Conservation (phyloP, 371 early-diverging fungal genomes). For the Coemansia sp. region DNA sequence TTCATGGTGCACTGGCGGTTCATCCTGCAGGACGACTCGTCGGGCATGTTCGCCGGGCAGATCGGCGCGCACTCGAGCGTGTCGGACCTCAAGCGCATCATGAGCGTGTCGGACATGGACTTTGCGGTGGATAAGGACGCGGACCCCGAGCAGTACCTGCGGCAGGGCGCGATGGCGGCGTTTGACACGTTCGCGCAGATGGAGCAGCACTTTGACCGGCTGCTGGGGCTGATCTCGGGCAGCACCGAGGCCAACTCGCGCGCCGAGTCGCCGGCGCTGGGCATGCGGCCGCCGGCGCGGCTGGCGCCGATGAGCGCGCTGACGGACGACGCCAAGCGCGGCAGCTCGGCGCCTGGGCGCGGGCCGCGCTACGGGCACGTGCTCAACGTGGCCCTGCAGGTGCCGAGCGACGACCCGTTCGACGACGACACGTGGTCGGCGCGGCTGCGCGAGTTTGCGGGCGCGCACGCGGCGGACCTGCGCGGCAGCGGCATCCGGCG, state of each 20-base stretch:
- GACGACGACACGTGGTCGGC: slow-evolving; percentile 66
- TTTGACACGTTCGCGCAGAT: slow-evolving; percentile 56
- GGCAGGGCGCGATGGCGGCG: slow-evolving; percentile 63
- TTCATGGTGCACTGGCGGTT: slow-evolving; percentile 81
- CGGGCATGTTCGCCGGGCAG: slow-evolving; percentile 47
- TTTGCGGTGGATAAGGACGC: slow-evolving; percentile 48
- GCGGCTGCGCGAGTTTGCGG: slow-evolving; percentile 61
- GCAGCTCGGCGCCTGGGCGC: slow-evolving; percentile 25
- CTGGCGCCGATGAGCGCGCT: slow-evolving; percentile 48
- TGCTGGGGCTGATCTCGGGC: slow-evolving; percentile 46
- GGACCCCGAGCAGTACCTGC: slow-evolving; percentile 52
- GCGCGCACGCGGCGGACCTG: slow-evolving; percentile 59
- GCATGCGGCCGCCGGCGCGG: slow-evolving; percentile 23
- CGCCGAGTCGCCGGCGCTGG: slow-evolving; percentile 45
- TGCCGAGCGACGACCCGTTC: slow-evolving; percentile 56
- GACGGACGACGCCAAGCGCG: slow-evolving; percentile 11
- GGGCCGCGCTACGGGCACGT: slow-evolving; percentile 62
- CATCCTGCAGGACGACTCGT: slow-evolving; percentile 61
- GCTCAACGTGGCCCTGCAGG: slow-evolving; percentile 75
- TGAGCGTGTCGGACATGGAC: slow-evolving; percentile 53
- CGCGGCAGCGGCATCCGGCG: slow-evolving; percentile 82
- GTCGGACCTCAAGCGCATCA: slow-evolving; percentile 66
- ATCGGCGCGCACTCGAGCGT: slow-evolving; percentile 52
- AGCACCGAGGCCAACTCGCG: slow-evolving; percentile 33
- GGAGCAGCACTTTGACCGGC: slow-evolving; percentile 47